These are phyloP conservation scores for Butyriboletus appendiculatus DNA, from an alignment of 1,284 basidiomycete genomes.

Conservation along the genomic window DNA sequence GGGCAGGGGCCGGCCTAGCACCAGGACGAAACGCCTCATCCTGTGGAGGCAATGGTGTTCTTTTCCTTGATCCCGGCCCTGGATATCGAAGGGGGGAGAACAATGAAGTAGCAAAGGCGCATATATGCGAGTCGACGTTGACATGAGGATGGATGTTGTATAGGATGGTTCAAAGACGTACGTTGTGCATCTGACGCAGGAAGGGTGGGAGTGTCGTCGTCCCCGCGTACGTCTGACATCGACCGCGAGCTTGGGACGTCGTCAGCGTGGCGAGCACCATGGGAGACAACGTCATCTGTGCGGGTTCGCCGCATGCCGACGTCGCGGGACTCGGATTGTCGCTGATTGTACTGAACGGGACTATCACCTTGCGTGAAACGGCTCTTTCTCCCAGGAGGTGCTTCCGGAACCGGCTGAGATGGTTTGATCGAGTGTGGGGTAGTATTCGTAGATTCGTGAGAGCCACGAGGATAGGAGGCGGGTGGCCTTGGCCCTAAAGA, in stretches of 20 bases:
- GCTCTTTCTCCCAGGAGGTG: slow-evolving; percentile 11
- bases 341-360: slow-evolving; percentile 11
- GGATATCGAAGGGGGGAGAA: slow-evolving; percentile 16
- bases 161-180: slow-evolving; percentile 42
- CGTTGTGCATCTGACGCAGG: slow-evolving; percentile 38
- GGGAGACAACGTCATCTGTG: slow-evolving; percentile 18
- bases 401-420: slow-evolving; percentile 17
- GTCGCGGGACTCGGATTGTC: slow-evolving; percentile 17
- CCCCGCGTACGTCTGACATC: slow-evolving; percentile 18
- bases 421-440: slow-evolving; percentile 19
- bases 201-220: slow-evolving; percentile 19
- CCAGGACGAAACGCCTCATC: slow-evolving; percentile 36
- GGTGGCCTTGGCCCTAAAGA: slow-evolving; percentile 59
- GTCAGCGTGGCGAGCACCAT: slow-evolving; percentile 16
- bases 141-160: slow-evolving; percentile 33
- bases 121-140: slow-evolving; percentile 30
- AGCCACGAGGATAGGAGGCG: slow-evolving; percentile 27
- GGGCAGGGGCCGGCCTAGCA: slow-evolving; percentile 15
- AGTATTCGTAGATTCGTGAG: slow-evolving; percentile 21
- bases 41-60: slow-evolving; percentile 41
- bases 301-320: slow-evolving; percentile 15
- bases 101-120: slow-evolving; percentile 12
- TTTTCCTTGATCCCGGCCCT: slow-evolving; percentile 33
- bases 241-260: slow-evolving; percentile 21
- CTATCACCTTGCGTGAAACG: slow-evolving; percentile 28